Evolutionary conservation across 176 grass and related monocot genomes (phyloP), one percentile per base, ranked within the genome.

Genomic region (Carex kokanica): DNA sequence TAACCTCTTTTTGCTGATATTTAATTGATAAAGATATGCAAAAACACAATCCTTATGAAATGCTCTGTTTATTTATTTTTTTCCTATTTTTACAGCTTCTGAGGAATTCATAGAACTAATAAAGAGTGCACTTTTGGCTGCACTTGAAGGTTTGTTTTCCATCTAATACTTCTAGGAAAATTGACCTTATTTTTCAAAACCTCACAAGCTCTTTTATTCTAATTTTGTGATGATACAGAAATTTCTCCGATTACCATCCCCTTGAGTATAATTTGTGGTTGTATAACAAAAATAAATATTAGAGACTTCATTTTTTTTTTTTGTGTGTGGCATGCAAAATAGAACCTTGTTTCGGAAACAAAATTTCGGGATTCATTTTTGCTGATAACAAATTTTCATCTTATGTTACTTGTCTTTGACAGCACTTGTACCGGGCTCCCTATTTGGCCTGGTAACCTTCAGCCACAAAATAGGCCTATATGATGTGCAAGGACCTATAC

Each of bases 401-500:
- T 80, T 41, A 78, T 70, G 25, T 85, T 91, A 86, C 88, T 64
- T 84, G 53, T n/a, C 9, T 85, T 68, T 90, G 83, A 78, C 91
- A 99, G 93, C 93, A 88, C 85, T 99, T 52, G 86, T 83, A 79
- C 96, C 96, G 43, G 96, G 93, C 24, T 99, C 91, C 58, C 83
- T 99, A 34, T 99, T 95, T 86, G 96, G 93, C 40, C 83, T 99
- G 77, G 85, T 99, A 56, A 99, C 91, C 74, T 95, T 93, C 91
- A 99, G 96, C 81, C 93, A 99, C 69, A 99, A 95, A 86, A 93
- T 99, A 83, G 93, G 96, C 14, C 53, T 99, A 61, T 99, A 99
- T 87, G 96, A 99, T 89, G 83, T 99, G 59, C 93, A 99, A 89
- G 96, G 93, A 62, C 93, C 88, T 18, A 86, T 99, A 47, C 86